Evolutionary conservation across 306 rosid species (phyloP), one percentile per base, ranked within the genome.

Genomic region (Albizia julibrissin): DNA sequence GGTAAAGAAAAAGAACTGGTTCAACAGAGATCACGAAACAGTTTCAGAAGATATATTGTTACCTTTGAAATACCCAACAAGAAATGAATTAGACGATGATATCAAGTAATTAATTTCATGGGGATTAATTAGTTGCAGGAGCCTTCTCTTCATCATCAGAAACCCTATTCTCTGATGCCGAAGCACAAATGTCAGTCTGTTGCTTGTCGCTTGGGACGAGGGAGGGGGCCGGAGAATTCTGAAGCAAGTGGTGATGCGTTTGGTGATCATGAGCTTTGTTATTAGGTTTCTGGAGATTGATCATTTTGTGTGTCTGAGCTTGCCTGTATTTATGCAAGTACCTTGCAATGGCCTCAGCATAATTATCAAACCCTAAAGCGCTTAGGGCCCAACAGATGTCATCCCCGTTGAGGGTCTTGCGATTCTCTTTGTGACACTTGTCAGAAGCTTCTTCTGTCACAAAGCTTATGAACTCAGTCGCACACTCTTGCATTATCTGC

Each of bases 371-470:
- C 79, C 98, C 98, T 88, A 94, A 83, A 14, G 94, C 80, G 46
- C 87, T 82, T 1, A 94, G 84, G 83, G 98, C 97, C 95, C 93
- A 92, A 89, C 94, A 92, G 86, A 94, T 91, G 86, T 94, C 98
- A 78, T 92, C 97, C n/a, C 97, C 98, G 68, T 85, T 92, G 24
- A 94, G 80, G 0, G 95, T 92, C 93, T 91, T 94, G 59, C 98
- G 93, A 83, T 92, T 94, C 89, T 94, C 98, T 76, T 89, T 89
- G 78, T 84, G 93, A 90, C 98, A 94, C 94, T 89, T 94, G 92
- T 92, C 94, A 74, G 97, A 80, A 6, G 98, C 98, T 84, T 94
- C 98, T 2, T 85, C 83, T 0, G 97, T 91, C 70, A 94, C 97
- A 75, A 94, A 94, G 75, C 98, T 91, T 86, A 94, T 73, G 86